Evolutionary conservation across 2,329 filamentous ascomycete species (phyloP), one percentile per base, ranked within the genome.

Genomic region (Phaeoacremonium minimum): DNA sequence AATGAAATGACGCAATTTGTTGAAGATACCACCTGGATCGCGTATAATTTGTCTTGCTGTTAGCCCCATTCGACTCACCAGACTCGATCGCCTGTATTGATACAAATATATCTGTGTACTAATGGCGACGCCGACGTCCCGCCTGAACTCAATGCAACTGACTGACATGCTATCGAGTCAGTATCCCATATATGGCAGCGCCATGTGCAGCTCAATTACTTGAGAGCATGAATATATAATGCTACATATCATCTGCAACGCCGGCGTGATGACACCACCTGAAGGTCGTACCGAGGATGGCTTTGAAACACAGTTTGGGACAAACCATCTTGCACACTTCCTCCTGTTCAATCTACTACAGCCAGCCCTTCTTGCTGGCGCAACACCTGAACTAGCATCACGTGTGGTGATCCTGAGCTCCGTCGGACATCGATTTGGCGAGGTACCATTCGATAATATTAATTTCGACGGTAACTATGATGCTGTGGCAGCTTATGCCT

Each of bases 321-420:
- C 63, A 2, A 75, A 76, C 47, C 66, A 78, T 46, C 55, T 79
- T 2, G 60, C 55, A 4, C 72, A 77, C 49, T 77, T 77, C 55
- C 58, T 77, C 0, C 60, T 77, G 12, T 69, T 74, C 48, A 58
- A 73, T 28, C 60, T 75, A 2, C 55, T 77, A 28, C 65, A 66
- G 38, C 52, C 62, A 4, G 46, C 61, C 1, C 50, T 76, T 7
- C 57, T 75, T 4, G 49, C 58, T 3, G 59, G 58, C n/a, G 46
- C 61, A 4, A 66, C 60, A 2, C 52, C 63, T 0, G 45, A 50
- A 0, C 69, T 66, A 39, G 43, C 57, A n/a, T 69, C 63, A 5
- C 60, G 72, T 3, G 64, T 75, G 7, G 58, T 77, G 20, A 53
- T 53, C 5, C 52, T 73, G 2, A 60, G 67, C 4, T 67, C 64